Percentiles rank a stretch among this genome's conserved stretches.
Evolutionary conservation across 2,329 filamentous ascomycete species (phyloP).

Genomic region (Stagonosporopsis rhizophila): DNA sequence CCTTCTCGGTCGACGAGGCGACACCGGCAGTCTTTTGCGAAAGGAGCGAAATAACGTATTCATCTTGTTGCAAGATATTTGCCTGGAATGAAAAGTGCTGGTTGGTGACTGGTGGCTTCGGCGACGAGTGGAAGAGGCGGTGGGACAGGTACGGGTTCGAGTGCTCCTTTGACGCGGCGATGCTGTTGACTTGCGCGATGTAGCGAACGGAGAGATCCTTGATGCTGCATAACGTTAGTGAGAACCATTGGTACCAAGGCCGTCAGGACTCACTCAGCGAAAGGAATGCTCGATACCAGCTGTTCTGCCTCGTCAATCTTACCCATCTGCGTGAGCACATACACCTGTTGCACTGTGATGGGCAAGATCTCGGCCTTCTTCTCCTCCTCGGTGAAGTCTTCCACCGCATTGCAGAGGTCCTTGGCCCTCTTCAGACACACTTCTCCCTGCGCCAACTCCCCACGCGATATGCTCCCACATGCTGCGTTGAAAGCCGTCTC

Average conservation of each 20-base stretch:
- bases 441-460: conserved; percentile 69
- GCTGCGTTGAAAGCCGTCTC: conserved; percentile 84
- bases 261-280: conserved; percentile 61
- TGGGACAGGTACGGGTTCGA: conserved; percentile 74
- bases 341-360: conserved; percentile 78
- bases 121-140: conserved; percentile 64
- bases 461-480: conserved; percentile 73
- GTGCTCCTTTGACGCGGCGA: conserved; percentile 55
- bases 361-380: conserved; percentile 76
- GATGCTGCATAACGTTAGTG: conserved; percentile 57
- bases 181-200: conserved; percentile 71
- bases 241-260: no score
- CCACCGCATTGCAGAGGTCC: conserved; percentile 74
- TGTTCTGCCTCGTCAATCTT: conserved; percentile 70
- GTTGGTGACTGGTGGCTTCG: conserved; percentile 63
- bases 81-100: conserved; percentile 76
- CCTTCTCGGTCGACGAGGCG: conserved; percentile 61
- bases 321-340: conserved; percentile 71
- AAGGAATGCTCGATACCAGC: conserved; percentile 67
- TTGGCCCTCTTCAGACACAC: conserved; percentile 73
- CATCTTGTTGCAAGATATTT: conserved; percentile 67
- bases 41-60: conserved; percentile 68
- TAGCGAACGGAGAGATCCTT: conserved; percentile 71
- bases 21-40: conserved; percentile 73
- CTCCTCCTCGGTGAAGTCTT: conserved; percentile 76